phyloP scores from a whole-genome alignment of 495 filamentous ascomycete genomes.

The Hypoxylon trugodes region DNA sequence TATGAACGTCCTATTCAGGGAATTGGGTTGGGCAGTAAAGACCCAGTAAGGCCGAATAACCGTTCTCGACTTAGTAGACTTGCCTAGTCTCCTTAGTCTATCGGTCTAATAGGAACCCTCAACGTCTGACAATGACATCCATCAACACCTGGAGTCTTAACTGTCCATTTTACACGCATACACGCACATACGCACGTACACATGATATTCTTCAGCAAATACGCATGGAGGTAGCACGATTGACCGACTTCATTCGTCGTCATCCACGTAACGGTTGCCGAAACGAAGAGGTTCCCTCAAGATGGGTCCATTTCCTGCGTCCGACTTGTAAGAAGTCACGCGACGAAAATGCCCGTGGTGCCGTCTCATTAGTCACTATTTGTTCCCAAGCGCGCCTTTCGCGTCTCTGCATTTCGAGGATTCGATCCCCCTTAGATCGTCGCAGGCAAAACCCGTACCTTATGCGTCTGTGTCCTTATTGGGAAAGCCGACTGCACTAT shows the following conservation, averaged over 20 bases:
- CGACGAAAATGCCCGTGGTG: conserved; percentile 28
- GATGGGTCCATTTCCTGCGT: conserved; percentile 23
- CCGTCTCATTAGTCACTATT: conserved; percentile 30
- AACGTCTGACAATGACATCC: too few species aligned
- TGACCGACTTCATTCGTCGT: conserved; percentile 29
- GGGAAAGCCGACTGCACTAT: conserved; percentile 17
- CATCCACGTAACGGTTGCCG: conserved; percentile 6
- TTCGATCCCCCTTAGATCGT: conserved; percentile 21
- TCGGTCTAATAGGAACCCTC: background rate
- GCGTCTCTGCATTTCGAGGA: conserved; percentile 17
- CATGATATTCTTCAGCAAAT: conserved; percentile 8
- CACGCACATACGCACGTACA: background rate
- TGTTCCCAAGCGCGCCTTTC: conserved; percentile 30
- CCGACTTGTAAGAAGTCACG: conserved; percentile 26
- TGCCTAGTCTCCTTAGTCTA: background rate
- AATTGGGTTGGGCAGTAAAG: conserved; percentile 34
- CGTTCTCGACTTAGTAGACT: background rate
- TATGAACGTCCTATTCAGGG: too few species aligned
- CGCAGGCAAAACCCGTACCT: conserved; percentile 8
- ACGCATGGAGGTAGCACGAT: too few species aligned
- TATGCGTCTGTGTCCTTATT: conserved; percentile 11
- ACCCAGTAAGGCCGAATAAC: conserved; percentile 29
- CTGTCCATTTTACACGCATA: background rate
- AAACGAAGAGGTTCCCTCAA: conserved; percentile 12
- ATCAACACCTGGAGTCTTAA: background rate